phyloP scores from a whole-genome alignment of 2,329 filamentous ascomycete species.

The Colletotrichum eremochloae region DNA sequence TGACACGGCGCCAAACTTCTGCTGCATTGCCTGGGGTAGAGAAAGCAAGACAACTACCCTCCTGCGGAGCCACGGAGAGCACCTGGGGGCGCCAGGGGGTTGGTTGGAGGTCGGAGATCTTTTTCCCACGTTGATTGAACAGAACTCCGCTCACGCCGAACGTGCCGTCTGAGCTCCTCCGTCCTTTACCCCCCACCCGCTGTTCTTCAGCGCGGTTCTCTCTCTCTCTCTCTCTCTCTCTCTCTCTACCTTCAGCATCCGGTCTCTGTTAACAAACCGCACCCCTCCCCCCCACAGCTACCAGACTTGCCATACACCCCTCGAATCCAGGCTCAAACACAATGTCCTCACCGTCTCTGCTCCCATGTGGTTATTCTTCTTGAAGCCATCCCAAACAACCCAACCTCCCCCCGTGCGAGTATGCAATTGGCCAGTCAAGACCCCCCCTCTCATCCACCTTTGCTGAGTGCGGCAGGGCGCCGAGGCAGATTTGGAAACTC shows the following conservation, averaged over 20 bases:
- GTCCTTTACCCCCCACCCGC: not conserved
- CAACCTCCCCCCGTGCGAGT: not conserved
- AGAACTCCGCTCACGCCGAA: slow-evolving; percentile 14
- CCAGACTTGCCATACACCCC: not conserved
- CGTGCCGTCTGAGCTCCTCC: slow-evolving; percentile 7
- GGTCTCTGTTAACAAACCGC: not conserved
- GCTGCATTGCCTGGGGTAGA: slow-evolving; percentile 5
- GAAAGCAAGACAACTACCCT: not conserved
- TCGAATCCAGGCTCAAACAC: slow-evolving; percentile 9
- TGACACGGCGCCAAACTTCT: slow-evolving; percentile 7
- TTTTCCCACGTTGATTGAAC: slow-evolving; percentile 10
- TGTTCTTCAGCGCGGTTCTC: slow-evolving; percentile 13
- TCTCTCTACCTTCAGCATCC: not conserved
- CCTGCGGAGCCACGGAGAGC: slow-evolving; percentile 11
- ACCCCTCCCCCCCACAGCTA: not conserved
- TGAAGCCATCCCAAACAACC: not conserved
- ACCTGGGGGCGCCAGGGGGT: not conserved
- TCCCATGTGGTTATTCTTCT: not conserved
- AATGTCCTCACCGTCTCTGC: slow-evolving; percentile 17
- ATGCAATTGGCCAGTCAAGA: slow-evolving; percentile 19
- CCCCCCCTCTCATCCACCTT: not conserved
- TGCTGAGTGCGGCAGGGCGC: not conserved
- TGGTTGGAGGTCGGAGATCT: not conserved
- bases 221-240: too few species aligned
- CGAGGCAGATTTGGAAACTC: slow-evolving; percentile 1